Evolutionary conservation across 2,329 filamentous ascomycete species (phyloP), one percentile per base, ranked within the genome.

Genomic region (Microsporum ferrugineum): DNA sequence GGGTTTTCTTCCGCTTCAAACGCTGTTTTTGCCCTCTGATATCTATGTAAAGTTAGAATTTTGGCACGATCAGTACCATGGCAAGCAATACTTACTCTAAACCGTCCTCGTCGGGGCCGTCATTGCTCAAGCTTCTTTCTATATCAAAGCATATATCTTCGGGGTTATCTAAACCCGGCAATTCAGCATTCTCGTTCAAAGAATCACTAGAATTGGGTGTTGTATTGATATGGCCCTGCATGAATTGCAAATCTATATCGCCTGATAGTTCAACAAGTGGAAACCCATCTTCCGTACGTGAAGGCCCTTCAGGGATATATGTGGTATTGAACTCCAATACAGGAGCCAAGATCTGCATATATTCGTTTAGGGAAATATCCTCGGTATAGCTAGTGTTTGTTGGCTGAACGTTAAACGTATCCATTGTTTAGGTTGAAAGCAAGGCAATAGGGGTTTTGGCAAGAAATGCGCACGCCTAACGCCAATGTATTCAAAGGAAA

Each of bases 1-100:
- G 61, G 61, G 17, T 59, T 58, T 10, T 6, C 31, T 58, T 59
- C 56, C 5, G 59, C 53, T 34, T 61, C 56, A n/a, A 61, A 63
- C 1, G 57, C 59, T 7, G 10, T 31, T 47, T 49, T 61, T 10
- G 57, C 14, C 14, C 45, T 38, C 14, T 63, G 51, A 41, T 55
- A 63, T 17, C 55, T 63, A 31, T 14, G 7, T 12, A 47, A 23
- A 7, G 12, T 47, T 47, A 47, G 43, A 7, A 39, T 27, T 17
- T 5, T 23, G 3, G 8, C 43, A 47, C n/a, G 3, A 38, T 34
- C n/a, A 55, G 5, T 6, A 17, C 36, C 8, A 36, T 29, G 5
- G 17, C 17, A 23, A 23, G 17, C 17, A 23, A 23, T 23, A 23
- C 51, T 55, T 55, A 55, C 51, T 55, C n/a, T 17, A 14, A 55